Evolutionary conservation across 2,329 filamentous ascomycete genomes (phyloP), one percentile per base, ranked within the genome.

Genomic region (Fusarium papillatum): DNA sequence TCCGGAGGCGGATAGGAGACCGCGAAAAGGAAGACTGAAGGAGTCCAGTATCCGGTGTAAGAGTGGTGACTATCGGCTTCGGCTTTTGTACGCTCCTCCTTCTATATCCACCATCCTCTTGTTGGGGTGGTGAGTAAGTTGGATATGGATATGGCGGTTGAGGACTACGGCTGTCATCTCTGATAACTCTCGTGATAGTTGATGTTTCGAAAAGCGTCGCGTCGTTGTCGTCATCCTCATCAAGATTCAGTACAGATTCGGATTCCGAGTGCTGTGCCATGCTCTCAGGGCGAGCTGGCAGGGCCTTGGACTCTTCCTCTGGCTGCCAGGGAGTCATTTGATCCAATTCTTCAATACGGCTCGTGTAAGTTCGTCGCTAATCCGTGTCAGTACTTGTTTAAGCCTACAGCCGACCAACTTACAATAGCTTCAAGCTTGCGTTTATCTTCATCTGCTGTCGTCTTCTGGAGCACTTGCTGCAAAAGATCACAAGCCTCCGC

Each of bases 341-440:
- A 79, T 94, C 91, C 48, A 99, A 87, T 83, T 99, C 97, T 60
- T 93, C 93, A 77, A 98, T 98, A 67, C 97, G 93, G 69, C 93
- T 95, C 64, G 93, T 95, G 83, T 99, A 99, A 2, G 96, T 98
- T 76, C 93, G 92, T 80, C 95, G 93, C 95, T 97, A 4, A 43
- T 17, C 4, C 19, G 19, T 50, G 43, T 79, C 60, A 78, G 68
- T 57, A 69, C 62, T 26, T 19, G 26, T 31, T 65, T 14, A 39
- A 41, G 11, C 4, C 14, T 19, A 19, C 17, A 10, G 24, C 13
- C 38, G 17, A 26, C 5, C 19, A 71, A 69, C 79, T 90, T 88
- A 97, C 95, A 86, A 99, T 98, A 63, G 95, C 94, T 81, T 98
- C 95, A 29, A 99, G 88, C 84, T 98, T 98, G 77, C 92, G 93